Evolutionary conservation across 495 filamentous ascomycete genomes (phyloP), one percentile per base, ranked within the genome.

Genomic region (Aspergillus coremiiformis): DNA sequence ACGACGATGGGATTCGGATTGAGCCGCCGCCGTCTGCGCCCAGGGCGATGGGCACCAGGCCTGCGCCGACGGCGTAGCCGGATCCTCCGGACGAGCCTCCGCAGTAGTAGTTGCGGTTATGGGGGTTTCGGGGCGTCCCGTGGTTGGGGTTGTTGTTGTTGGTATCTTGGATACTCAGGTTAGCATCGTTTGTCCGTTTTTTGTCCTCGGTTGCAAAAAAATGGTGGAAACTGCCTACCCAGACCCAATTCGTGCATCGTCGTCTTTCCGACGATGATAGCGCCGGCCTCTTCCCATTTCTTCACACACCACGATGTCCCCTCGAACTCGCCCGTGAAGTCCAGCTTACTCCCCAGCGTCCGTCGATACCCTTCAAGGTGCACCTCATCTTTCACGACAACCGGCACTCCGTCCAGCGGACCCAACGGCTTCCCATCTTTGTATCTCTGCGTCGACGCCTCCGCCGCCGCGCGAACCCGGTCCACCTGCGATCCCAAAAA

Each of bases 241-340:
- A 86, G 69, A 4, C 92, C 92, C 6, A 94, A 65, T 69, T 97
- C 91, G 67, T 96, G 90, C 92, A 96, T 95, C 35, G 82, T 91
- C 23, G 83, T 78, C 69, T 94, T 95, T 11, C 90, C 92, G 47
- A 96, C 64, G 17, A 95, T 74, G 35, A 96, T 78, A 10, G 84
- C 90, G 1, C 92, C 92, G 0, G 81, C 83, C 41, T 93, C 85
- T 57, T 84, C 74, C 70, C 86, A 79, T 69, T 87, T 81, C 63
- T 73, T 74, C 20, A 90, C 80, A 55, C 86, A 89, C 87, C 88
- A 95, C 8, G 76, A 77, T 2, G 84, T 87, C 2, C 52, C 72
- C 48, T 72, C 59, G 11, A 52, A 56, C 4, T 71, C 71, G 43
- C 75, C 75, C 17, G 76, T 67, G 48, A 81, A 83, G 56, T 84